A percentile compares a stretch with the other conserved stretches of the same genome.
Conservation (phyloP, 257 asterid species). For the Salvia miltiorrhiza region DNA sequence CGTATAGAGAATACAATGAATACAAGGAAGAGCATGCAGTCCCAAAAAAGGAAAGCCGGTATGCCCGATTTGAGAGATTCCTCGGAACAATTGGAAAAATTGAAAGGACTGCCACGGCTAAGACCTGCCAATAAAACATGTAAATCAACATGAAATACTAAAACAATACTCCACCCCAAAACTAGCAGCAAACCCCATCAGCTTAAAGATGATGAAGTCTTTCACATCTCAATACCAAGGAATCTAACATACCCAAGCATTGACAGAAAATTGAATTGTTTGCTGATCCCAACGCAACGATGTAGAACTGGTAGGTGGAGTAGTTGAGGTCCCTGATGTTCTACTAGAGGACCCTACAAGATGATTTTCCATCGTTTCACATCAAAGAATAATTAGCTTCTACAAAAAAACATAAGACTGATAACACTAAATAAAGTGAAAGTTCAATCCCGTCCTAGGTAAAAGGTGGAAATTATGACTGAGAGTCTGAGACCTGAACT, state of each 20-base stretch:
- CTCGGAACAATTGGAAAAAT: slow-evolving; percentile 62
- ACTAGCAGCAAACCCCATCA: slow-evolving; percentile 2
- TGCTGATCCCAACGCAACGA: slow-evolving; percentile 71
- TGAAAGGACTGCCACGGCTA: slow-evolving; percentile 72
- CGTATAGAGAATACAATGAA: slow-evolving; percentile 67
- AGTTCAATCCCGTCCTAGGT: background rate
- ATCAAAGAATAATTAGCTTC: slow-evolving; percentile 10
- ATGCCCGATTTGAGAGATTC: slow-evolving; percentile 69
- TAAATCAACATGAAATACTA: background rate
- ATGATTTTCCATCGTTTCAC: slow-evolving; percentile 9
- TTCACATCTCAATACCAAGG: background rate
- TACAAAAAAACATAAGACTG: background rate
- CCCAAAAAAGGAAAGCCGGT: slow-evolving; percentile 72
- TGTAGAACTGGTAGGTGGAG: slow-evolving; percentile 47
- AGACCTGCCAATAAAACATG: slow-evolving; percentile 50
- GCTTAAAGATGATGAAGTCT: slow-evolving; percentile 2
- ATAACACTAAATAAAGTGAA: background rate
- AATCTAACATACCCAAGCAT: slow-evolving; percentile 81
- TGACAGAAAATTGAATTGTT: slow-evolving; percentile 81
- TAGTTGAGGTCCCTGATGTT: slow-evolving; percentile 56
- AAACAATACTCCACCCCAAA: slow-evolving; percentile 19
- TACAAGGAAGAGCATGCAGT: slow-evolving; percentile 66
- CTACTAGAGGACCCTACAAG: slow-evolving; percentile 59
- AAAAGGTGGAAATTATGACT: background rate
- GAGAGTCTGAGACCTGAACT: slow-evolving; percentile 46